Conservation (phyloP, 352 stramenopile species). For the Elongisporangium undulatum region DNA sequence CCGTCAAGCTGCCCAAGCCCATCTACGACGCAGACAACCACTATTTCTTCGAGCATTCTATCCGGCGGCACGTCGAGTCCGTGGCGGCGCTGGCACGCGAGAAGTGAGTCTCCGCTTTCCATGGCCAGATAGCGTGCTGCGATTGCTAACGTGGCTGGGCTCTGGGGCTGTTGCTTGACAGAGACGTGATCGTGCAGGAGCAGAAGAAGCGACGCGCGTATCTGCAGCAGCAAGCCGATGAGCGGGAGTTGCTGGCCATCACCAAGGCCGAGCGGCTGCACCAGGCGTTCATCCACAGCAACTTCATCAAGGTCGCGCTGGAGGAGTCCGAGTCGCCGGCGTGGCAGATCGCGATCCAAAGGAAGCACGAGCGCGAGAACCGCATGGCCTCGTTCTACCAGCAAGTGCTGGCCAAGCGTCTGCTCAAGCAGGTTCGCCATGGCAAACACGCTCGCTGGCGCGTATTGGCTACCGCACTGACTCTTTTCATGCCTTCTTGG, state of each 20-base stretch:
- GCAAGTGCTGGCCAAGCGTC: constrained; percentile 36
- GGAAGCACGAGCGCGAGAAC: constrained; percentile 54
- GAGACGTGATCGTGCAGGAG: constrained; percentile 35
- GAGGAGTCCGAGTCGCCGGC: constrained; percentile 66
- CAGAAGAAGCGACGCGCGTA: constrained; percentile 20
- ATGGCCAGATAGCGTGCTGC: not conserved
- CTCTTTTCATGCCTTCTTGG: not conserved
- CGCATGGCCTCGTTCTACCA: constrained; percentile 51
- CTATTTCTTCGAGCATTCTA: constrained; percentile 61
- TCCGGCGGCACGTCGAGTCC: constrained; percentile 57
- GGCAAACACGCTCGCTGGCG: not conserved
- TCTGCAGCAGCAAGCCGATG: constrained; percentile 17
- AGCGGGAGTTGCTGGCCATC: constrained; percentile 36
- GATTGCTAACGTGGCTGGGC: not conserved
- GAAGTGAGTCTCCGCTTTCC: constrained; percentile 28
- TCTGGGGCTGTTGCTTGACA: constrained; percentile 11
- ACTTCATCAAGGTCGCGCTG: constrained; percentile 68
- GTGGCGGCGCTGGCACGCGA: constrained; percentile 35
- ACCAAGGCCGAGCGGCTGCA: constrained; percentile 72
- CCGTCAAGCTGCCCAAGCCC: constrained; percentile 51
- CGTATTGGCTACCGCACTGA: not conserved
- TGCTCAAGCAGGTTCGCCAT: constrained; percentile 26
- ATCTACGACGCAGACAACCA: constrained; percentile 51
- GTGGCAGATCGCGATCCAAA: constrained; percentile 56
- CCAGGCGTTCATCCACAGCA: constrained; percentile 57